Percentiles rank a stretch among this genome's conserved stretches.
These are phyloP conservation scores for Ophiostoma sp. DNA, from an alignment of 2,329 filamentous ascomycete genomes.

Conservation along the genomic window DNA sequence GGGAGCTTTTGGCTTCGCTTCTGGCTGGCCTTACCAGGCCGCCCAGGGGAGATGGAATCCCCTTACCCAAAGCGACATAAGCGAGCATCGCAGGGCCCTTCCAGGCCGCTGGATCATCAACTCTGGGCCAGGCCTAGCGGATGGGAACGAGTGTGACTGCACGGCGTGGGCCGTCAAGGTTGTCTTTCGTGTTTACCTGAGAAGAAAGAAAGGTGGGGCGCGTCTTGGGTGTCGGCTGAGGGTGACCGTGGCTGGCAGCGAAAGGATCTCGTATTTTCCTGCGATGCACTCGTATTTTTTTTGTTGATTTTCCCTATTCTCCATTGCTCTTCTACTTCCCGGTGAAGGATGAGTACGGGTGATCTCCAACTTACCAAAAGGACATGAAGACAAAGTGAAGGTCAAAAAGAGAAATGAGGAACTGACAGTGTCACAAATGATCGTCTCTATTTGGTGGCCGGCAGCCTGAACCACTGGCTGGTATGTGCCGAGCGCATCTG, in stretches of 20 bases:
- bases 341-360: not conserved
- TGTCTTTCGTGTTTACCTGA: not conserved
- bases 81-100: slow-evolving; percentile 1
- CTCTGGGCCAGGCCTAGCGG: not conserved
- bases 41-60: not conserved
- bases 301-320: not conserved
- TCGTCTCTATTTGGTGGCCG: not conserved
- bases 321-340: not conserved
- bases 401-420: not conserved
- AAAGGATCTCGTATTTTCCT: slow-evolving; percentile 2
- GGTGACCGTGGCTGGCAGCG: not conserved
- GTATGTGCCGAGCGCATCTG: not conserved
- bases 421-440: not conserved
- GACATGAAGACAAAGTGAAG: not conserved
- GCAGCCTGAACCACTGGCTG: slow-evolving; percentile 2
- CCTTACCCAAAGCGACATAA: not conserved
- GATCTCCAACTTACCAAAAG: not conserved
- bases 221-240: not conserved
- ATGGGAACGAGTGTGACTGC: not conserved
- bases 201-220: not conserved
- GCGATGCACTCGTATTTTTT: not conserved
- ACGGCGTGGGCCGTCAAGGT: not conserved
- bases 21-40: not conserved
- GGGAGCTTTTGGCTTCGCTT: not conserved
- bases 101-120: not conserved